Evolutionary conservation across 2,329 filamentous ascomycete species (phyloP), one percentile per base, ranked within the genome.

Genomic region (Aspergillus uvarum): DNA sequence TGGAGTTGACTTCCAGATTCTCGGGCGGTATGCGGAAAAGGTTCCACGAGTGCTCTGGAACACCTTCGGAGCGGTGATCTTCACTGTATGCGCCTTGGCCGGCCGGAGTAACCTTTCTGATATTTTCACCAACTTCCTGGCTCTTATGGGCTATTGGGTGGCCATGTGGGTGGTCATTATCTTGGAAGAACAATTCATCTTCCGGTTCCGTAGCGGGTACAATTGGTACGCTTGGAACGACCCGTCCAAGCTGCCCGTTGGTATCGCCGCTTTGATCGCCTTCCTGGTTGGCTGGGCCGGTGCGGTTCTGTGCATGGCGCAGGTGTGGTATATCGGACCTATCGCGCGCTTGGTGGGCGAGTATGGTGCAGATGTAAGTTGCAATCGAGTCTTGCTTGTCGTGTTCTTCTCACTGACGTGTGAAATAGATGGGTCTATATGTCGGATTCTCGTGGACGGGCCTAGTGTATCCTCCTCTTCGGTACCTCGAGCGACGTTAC

Each of bases 71-170:
- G 82, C 86, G 0, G 73, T 89, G 44, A 83, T 89, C 49, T 87
- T 86, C 68, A 85, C 85, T 8, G 82, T 88, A 29, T 88, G 86
- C 65, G 87, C 86, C 0, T 78, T 89, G 16, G 87, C 82, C 0
- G 87, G 88, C 0, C 81, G 86, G 14, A 79, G 81, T 24, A 74
- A 86, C 64, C 79, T 90, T 2, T 83, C 85, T 0, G 80, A 80
- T 26, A 88, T 90, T 59, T 89, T 90, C 70, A 85, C 84, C 11
- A 89, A 89, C 69, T 89, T 90, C 70, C 79, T 90, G 5, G 85
- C 86, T 0, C 75, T 90, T 22, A 89, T 90, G 84, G 88, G 87
- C 1, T 90, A 89, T 72, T 90, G 86, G 87, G 81, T 88, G 16
- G 81, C 81, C 14, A 84, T 89, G 49, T 88, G 86, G 85, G 80